A percentile compares a stretch with the other conserved stretches of the same genome.
phyloP scores from a whole-genome alignment of 805 yeast genomes.

The Saccharomycopsis malanga region DNA sequence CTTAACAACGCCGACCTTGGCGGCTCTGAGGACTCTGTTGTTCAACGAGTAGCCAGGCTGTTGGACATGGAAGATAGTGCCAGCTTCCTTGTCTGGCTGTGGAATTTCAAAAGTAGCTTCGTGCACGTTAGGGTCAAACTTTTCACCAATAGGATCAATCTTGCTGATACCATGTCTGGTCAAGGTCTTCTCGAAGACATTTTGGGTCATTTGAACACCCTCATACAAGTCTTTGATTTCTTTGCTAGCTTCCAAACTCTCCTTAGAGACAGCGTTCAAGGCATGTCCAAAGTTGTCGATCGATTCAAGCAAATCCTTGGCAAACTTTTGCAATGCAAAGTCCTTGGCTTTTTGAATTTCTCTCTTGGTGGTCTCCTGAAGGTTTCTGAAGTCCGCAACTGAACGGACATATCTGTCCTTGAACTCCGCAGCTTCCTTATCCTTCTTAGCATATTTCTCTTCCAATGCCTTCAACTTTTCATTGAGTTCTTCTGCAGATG shows the following conservation, averaged over 20 bases:
- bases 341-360: slow-evolving; percentile 84
- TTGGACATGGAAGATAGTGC: slow-evolving; percentile 88
- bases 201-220: slow-evolving; percentile 87
- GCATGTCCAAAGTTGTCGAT: slow-evolving; percentile 90
- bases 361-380: slow-evolving; percentile 83
- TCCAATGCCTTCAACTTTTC: neutral
- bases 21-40: slow-evolving; percentile 86
- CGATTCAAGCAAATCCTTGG: slow-evolving; percentile 82
- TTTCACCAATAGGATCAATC: slow-evolving; percentile 77
- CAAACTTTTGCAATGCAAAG: slow-evolving; percentile 87
- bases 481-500: neutral
- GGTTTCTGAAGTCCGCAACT: slow-evolving; percentile 86
- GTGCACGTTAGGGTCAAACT: slow-evolving; percentile 84
- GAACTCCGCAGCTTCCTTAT: slow-evolving; percentile 69
- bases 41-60: slow-evolving; percentile 83
- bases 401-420: slow-evolving; percentile 79
- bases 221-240: slow-evolving; percentile 73
- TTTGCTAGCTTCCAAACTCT: slow-evolving; percentile 46
- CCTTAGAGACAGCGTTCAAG: slow-evolving; percentile 60
- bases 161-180: slow-evolving; percentile 71
- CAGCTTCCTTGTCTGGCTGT: slow-evolving; percentile 83
- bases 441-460: slow-evolving; percentile 48
- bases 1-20: slow-evolving; percentile 91
- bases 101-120: slow-evolving; percentile 90
- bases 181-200: slow-evolving; percentile 78